Percentiles rank a stretch among this genome's conserved stretches.
Evolutionary conservation across 257 asterid genomes (phyloP).

Genomic region (Sherardia arvensis): DNA sequence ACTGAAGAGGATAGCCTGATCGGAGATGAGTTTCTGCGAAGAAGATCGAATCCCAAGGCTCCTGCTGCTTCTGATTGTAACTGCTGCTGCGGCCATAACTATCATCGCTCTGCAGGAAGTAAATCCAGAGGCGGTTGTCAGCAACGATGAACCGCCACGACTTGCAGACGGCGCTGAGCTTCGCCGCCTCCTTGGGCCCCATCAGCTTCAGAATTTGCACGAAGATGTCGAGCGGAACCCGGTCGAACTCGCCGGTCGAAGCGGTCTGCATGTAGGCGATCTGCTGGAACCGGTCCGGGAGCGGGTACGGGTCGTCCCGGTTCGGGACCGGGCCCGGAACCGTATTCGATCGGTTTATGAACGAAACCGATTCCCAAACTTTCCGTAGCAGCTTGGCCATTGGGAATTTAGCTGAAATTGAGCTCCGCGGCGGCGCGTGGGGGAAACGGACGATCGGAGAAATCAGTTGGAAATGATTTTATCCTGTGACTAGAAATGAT

Average conservation of each 20-base stretch:
- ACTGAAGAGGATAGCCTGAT: slow-evolving; percentile 74
- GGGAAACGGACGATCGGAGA: background rate
- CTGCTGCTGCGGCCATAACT: background rate
- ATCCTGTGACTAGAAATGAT: background rate
- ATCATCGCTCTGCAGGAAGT: slow-evolving; percentile 60
- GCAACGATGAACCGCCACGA: slow-evolving; percentile 59
- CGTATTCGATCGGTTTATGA: slow-evolving; percentile 30
- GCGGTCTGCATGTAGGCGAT: slow-evolving; percentile 44
- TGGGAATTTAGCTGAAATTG: background rate
- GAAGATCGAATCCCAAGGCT: slow-evolving; percentile 76
- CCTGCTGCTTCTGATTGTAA: slow-evolving; percentile 14
- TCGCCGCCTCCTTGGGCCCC: slow-evolving; percentile 77
- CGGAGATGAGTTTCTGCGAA: slow-evolving; percentile 76
- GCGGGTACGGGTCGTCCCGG: slow-evolving; percentile 13
- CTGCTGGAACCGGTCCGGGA: slow-evolving; percentile 40
- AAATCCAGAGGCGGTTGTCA: slow-evolving; percentile 86
- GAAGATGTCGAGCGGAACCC: slow-evolving; percentile 66
- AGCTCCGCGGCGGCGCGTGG: background rate
- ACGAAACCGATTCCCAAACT: slow-evolving; percentile 48
- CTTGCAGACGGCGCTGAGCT: slow-evolving; percentile 64
- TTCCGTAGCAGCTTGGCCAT: slow-evolving; percentile 57
- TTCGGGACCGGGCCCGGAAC: slow-evolving; percentile 7
- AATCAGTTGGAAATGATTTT: background rate
- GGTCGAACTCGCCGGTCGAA: slow-evolving; percentile 77
- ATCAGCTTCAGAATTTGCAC: slow-evolving; percentile 47